Evolutionary conservation across 148 eudicot genomes (phyloP).

Genomic region (Drosera capensis): DNA sequence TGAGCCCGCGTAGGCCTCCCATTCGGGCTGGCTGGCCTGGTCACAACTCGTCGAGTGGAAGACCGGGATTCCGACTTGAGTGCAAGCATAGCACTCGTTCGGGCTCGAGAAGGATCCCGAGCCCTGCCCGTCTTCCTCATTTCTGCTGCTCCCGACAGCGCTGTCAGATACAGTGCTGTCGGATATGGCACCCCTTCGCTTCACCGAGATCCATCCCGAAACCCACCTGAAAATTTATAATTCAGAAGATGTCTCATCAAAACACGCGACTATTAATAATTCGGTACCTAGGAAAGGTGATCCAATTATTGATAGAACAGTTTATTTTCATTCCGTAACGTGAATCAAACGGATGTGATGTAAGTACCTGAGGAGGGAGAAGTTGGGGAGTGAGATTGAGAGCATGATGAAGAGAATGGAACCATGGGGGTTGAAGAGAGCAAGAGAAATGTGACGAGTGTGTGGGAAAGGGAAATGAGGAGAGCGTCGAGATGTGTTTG

Average conservation of each 20-base stretch:
- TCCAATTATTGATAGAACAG: slow-evolving; percentile 1
- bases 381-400: background rate
- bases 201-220: background rate
- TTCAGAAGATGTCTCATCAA: background rate
- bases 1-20: slow-evolving; percentile 87
- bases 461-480: background rate
- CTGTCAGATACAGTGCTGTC: background rate
- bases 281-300: background rate
- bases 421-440: background rate
- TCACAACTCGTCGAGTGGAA: slow-evolving; percentile 96
- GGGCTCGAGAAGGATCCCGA: slow-evolving; percentile 14
- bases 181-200: background rate
- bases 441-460: background rate
- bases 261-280: background rate
- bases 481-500: background rate
- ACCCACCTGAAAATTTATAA: background rate
- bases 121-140: slow-evolving; percentile 15
- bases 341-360: background rate
- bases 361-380: slow-evolving; percentile 3
- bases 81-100: slow-evolving; percentile 80
- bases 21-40: slow-evolving; percentile 57
- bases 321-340: too few species aligned
- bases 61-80: slow-evolving; percentile 70
- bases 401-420: background rate
- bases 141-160: slow-evolving; percentile 6